A percentile compares a stretch with the other conserved stretches of the same genome.
These are phyloP conservation scores for Rhynchospora breviuscula DNA, from an alignment of 176 grass and related monocot species.

Conservation along the genomic window DNA sequence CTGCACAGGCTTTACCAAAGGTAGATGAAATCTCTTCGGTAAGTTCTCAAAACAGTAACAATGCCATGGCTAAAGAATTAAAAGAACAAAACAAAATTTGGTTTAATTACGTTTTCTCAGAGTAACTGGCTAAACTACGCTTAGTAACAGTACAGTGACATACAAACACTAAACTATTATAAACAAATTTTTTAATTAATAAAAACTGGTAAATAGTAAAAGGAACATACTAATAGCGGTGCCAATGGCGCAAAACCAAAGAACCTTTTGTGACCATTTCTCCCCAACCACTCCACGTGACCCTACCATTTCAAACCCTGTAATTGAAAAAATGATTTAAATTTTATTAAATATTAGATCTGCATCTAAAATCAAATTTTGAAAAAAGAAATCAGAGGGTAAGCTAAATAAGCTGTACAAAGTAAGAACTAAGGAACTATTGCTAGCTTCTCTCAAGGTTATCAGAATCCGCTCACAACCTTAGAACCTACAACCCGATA, in stretches of 20 bases:
- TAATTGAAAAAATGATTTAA: background rate
- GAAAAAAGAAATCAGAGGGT: background rate
- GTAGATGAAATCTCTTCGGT: background rate
- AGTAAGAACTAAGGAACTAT: background rate
- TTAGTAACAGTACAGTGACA: background rate
- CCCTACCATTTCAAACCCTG: constrained; percentile 13
- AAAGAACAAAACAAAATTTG: background rate
- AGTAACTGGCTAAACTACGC: background rate
- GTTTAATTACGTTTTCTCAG: background rate
- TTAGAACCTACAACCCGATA: background rate
- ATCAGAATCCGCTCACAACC: background rate
- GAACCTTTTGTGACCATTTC: constrained; percentile 79
- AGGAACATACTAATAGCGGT: constrained; percentile 66
- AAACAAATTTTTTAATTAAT: background rate
- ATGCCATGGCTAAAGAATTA: background rate
- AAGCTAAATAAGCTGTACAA: background rate
- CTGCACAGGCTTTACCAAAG: background rate
- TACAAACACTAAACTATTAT: background rate
- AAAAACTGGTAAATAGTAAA: constrained; percentile 4
- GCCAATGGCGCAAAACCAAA: constrained; percentile 75
- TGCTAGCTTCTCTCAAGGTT: background rate
- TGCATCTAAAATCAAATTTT: background rate
- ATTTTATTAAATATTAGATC: background rate
- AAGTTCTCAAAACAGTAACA: background rate
- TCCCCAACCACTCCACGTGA: constrained; percentile 49